Conservation (phyloP, 106 monocot species). For the Agapanthus africanus region DNA sequence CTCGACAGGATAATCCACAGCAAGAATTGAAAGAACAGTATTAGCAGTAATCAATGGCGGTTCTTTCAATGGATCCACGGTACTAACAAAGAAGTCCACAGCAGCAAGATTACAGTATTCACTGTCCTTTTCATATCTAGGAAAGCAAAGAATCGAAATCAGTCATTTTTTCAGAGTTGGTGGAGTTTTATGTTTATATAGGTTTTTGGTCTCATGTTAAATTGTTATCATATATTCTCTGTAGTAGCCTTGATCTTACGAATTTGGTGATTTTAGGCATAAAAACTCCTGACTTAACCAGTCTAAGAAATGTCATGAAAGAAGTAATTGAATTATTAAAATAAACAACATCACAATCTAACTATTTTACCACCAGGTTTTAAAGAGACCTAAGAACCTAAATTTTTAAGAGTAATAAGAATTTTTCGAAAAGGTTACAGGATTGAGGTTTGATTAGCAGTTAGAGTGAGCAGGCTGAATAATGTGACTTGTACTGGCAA, state of each 20-base stretch:
- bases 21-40: conserved; percentile 82
- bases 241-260: not conserved
- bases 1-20: conserved; percentile 89
- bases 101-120: conserved; percentile 49
- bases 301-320: too few relatives aligned
- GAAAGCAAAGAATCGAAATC: conserved; percentile 8
- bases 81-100: conserved; percentile 91
- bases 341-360: not conserved
- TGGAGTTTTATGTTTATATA: not conserved
- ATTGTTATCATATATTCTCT: not conserved
- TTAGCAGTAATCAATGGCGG: conserved; percentile 87
- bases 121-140: conserved; percentile 65
- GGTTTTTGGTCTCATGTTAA: not conserved
- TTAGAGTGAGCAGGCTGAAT: not conserved
- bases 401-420: not conserved
- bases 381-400: not conserved
- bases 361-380: not conserved
- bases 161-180: not conserved
- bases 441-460: not conserved
- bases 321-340: too few relatives aligned
- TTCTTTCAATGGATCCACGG: conserved; percentile 90
- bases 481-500: not conserved
- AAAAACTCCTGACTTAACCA: too few relatives aligned
- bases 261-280: not conserved
- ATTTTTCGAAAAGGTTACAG: not conserved